Evolutionary conservation across 2,329 filamentous ascomycete species (phyloP), one percentile per base, ranked within the genome.

Genomic region (Penicillium sp.): DNA sequence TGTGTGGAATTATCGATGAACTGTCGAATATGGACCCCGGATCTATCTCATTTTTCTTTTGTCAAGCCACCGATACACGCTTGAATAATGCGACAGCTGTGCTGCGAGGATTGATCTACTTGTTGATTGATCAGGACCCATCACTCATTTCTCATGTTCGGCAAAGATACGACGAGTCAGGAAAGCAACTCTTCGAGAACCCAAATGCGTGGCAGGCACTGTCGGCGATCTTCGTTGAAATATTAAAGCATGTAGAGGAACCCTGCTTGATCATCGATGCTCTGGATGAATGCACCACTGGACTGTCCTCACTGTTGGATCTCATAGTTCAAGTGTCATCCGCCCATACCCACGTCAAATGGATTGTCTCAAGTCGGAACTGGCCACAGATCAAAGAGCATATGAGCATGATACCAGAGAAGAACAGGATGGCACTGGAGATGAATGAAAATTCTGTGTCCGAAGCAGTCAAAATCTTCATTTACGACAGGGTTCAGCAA

Each of bases 191-290:
- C 0, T 83, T 83, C 52, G 67, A 78, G 16, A 75, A 72, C 39
- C 14, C 39, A 0, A 78, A 78, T 67, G 68, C 72, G 2, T 79
- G 72, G 69, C 31, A 65, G 42, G 64, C 68, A 1, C 50, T 83
- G 7, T 70, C 62, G 0, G 55, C 71, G 1, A 75, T 82, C 5
- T 71, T 83, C 0, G 54, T 19, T 1, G 59, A 63, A 2, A 78
- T 83, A 9, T 54, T 83, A 2, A 21, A 69, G 10, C 74, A 80
- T 44, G 47, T 76, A 4, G 11, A 64, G 1, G 56, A 14, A 0
- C 67, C 65, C 0, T 70, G 69, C 57, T 51, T 84, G 4, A 55
- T 81, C 13, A 64, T 83, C 42, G 78, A 83, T 63, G 80, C 78
- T 1, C 73, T 83, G 0, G 79, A 83, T 55, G 79, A 83, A 62